Evolutionary conservation across 306 rosid genomes (phyloP), one percentile per base, ranked within the genome.

Genomic region (Chamaecrista fasciculata): DNA sequence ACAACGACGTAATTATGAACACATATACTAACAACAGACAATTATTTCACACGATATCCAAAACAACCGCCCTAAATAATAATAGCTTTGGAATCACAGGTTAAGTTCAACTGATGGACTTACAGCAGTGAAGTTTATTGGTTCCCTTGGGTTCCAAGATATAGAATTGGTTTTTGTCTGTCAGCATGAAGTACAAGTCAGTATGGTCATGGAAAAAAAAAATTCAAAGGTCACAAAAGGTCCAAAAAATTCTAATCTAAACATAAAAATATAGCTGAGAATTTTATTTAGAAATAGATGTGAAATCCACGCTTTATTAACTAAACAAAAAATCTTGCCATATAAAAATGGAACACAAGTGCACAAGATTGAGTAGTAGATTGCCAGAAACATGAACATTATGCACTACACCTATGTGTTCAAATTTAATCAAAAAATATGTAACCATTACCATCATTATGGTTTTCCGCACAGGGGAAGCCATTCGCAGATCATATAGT

Each of bases 91-190:
- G n/a, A 37, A 62, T 26, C 19, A 77, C 43, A 34, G 3, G 68
- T 20, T 50, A 33, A n/a, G 39, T 33, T 62, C 31, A 62, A 67
- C 64, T 26, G 25, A 43, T 52, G 52, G 47, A 76, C 99, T 94
- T 86, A 94, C 99, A 66, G 89, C 87, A 48, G 96, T 88, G 78
- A 94, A 94, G 80, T 94, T 94, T 65, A 94, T 71, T 56, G 99
- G 99, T 72, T 94, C 99, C 96, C 86, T 94, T 23, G 97, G 99
- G 53, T 94, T 94, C 99, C 99, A 94, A 68, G 82, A 74, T 76
- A 94, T 74, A 44, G 99, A 86, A 81, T 94, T 94, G 37, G 84
- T 84, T 82, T 82, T 87, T 19, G 92, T 94, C 99, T 94, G 95
- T 43, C 79, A 80, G 52, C 72, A 68, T 51, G 63, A 76, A 77